Conservation (phyloP, 163 green algal genomes). For the Scenedesmus sp. region DNA sequence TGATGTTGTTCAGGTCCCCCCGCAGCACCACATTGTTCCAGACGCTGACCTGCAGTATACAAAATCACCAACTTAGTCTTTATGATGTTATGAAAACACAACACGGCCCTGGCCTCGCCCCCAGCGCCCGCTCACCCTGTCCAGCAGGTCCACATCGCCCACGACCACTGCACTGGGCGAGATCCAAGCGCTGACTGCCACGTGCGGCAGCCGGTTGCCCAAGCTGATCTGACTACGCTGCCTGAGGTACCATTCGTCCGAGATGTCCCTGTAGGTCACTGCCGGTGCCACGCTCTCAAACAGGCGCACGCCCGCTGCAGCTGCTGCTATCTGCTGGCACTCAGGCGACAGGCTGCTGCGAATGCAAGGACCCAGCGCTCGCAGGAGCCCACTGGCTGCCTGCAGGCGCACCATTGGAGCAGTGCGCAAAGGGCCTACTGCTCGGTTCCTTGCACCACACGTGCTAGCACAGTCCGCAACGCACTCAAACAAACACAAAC, state of each 20-base stretch:
- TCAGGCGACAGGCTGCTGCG: background rate
- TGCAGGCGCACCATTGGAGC: constrained; percentile 15
- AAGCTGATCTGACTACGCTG: constrained; percentile 87
- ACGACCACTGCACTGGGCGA: constrained; percentile 93
- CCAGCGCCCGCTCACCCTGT: constrained; percentile 70
- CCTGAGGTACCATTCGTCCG: constrained; percentile 78
- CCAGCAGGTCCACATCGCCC: constrained; percentile 95
- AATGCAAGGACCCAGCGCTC: background rate
- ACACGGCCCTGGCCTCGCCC: background rate
- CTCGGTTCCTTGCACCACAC: background rate
- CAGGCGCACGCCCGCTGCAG: constrained; percentile 3
- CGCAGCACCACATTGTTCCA: constrained; percentile 96
- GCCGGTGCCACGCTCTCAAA: constrained; percentile 44
- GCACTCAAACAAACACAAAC: background rate
- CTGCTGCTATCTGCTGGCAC: constrained; percentile 9
- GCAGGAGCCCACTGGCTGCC: constrained; percentile 28
- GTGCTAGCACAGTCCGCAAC: background rate
- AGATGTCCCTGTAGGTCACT: constrained; percentile 54
- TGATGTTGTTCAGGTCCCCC: constrained; percentile 96
- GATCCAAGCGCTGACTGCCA: constrained; percentile 86
- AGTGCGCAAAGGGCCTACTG: background rate
- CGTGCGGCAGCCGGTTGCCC: constrained; percentile 83
- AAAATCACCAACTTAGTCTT: background rate
- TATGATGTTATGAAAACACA: background rate
- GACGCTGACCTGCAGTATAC: constrained; percentile 80